Base-by-base conservation (phyloP, 345 rosid genomes). In the Laguncularia racemosa region DNA sequence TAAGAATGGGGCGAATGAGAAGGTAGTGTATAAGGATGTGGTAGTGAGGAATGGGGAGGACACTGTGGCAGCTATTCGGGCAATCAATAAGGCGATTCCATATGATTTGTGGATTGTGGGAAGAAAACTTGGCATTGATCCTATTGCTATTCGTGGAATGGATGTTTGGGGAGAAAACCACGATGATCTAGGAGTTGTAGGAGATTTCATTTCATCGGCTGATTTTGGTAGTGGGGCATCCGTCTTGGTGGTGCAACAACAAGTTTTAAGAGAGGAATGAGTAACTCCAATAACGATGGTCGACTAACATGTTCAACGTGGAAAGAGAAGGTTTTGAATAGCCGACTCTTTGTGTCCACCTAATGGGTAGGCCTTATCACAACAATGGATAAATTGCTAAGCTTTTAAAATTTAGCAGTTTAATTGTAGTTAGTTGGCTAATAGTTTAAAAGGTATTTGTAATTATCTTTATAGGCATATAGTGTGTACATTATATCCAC, bases 61-160 rank as follows among this genome's bases (percentile, higher is more conserved):
- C 16, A 67, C 61, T 8, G 55, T 38, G 9, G 14, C 33, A 13
- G 58, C 21, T 12, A 63, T 72, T 17, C 60, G 53, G 4, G 20
- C 68, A 0, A 43, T 72, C 19, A 18, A 19, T 52, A 9, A 5
- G 7, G 40, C 10, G 40, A 48, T 51, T 21, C 44, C 16, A 14
- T 19, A 45, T 53, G 76, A 67, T 58, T 50, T 72, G 38, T 56
- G 56, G n/a, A 52, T 72, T 13, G 69, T 67, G 4, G 72, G 76
- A 15, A 72, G 49, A 28, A 21, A 54, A 12, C 59, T 52, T 1
- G 64, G 55, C 33, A 50, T 46, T 2, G 6, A 20, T 50, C 56
- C 63, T 13, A 20, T 28, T 16, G 16, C 51, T 15, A 20, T 50
- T 13, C 45, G 10, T 13, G 69, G 66, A 1, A 28, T 70, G 20